Base-by-base conservation (phyloP, 1,139 yeast genomes). In the Taphrina deformans region DNA sequence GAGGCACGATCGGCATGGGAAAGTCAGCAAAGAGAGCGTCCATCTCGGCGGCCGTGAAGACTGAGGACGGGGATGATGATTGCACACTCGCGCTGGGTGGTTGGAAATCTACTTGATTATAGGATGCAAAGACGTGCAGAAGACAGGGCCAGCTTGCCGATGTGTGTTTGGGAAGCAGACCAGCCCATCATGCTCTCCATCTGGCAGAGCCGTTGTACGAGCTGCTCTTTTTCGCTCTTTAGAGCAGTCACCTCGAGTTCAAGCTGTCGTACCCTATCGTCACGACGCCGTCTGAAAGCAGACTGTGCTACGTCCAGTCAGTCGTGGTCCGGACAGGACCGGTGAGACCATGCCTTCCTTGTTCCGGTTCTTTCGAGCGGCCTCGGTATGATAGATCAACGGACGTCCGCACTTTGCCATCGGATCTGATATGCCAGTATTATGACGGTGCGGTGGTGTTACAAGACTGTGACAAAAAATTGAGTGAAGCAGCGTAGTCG, bases 121-220 rank as follows among this genome's bases (percentile, higher is more conserved):
- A 53, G 58, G 58, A 53, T 53, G 58, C 58, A 53, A 27, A 53
- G 58, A 53, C 58, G 58, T 21, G 48, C 24, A 35, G 33, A 53
- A 24, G 48, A 24, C 23, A 18, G 35, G 58, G 58, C 21, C 29
- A 23, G 23, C 58, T 53, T 53, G 58, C 58, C 58, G 58, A 53
- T 53, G 58, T 53, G 48, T 53, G 45, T n/a, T 38, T 51, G 55
- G 9, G 55, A 51, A 31, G 55, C 33, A 7, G 55, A 33, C 55
- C 55, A 51, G 44, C 44, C 44, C 55, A 51, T 33, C 23, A 31
- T 33, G 29, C n/a, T 29, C 55, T 51, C 44, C 44, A 33, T 33
- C 26, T 31, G 44, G 29, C 33, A 21, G 18, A 51, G 27, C 2
- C 46, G 45, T 27, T 53, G 58, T n/a, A 23, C 14, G 6, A 53